phyloP scores from a whole-genome alignment of 192 early-diverging fungal species.

The Cetraspora pellucida region DNA sequence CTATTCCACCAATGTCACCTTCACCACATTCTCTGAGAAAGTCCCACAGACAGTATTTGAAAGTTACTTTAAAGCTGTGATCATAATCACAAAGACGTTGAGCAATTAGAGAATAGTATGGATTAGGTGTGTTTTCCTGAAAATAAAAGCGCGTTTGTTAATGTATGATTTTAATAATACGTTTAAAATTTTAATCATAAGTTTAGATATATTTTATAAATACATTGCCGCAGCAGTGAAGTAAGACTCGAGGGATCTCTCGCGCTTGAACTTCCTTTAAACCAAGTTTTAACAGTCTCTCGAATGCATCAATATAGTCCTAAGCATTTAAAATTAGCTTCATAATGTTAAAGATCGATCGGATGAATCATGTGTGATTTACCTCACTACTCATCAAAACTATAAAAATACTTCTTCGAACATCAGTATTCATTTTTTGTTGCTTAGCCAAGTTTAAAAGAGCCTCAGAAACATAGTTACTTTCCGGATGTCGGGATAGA shows the following conservation, averaged over 20 bases:
- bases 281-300: slow-evolving; percentile 78
- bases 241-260: slow-evolving; percentile 89
- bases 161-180: neutral
- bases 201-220: slow-evolving; percentile 22
- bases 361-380: neutral
- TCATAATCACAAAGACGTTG: slow-evolving; percentile 76
- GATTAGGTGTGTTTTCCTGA: slow-evolving; percentile 89
- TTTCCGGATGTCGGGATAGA: slow-evolving; percentile 46
- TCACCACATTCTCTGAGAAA: slow-evolving; percentile 84
- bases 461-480: slow-evolving; percentile 51
- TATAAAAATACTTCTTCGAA: slow-evolving; percentile 90
- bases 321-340: slow-evolving; percentile 18
- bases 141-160: neutral
- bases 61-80: slow-evolving; percentile 85
- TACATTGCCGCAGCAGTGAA: slow-evolving; percentile 87
- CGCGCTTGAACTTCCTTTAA: slow-evolving; percentile 92
- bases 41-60: slow-evolving; percentile 97
- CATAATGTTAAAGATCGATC: neutral
- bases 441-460: slow-evolving; percentile 78
- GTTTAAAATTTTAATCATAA: no score
- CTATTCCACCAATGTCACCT: slow-evolving; percentile 75
- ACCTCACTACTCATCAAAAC: slow-evolving; percentile 88
- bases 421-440: slow-evolving; percentile 97
- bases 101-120: slow-evolving; percentile 89
- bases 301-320: slow-evolving; percentile 93